These are phyloP conservation scores for Spathaspora girioi DNA, from an alignment of 805 yeast genomes.

Conservation along the genomic window DNA sequence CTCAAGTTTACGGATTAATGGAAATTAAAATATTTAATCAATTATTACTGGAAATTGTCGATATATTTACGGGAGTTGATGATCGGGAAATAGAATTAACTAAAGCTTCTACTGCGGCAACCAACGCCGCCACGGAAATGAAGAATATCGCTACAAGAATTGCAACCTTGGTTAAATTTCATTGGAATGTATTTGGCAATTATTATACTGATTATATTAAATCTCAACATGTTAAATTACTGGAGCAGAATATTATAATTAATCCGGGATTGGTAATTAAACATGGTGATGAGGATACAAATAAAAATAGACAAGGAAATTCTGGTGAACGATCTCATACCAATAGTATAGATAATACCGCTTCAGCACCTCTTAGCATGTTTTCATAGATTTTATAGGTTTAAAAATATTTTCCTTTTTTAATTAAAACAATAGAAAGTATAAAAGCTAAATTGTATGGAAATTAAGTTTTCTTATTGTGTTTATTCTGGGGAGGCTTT, in stretches of 20 bases:
- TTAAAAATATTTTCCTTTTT: background rate
- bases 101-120: background rate
- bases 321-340: background rate
- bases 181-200: constrained; percentile 78
- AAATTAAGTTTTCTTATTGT: no score
- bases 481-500: no score
- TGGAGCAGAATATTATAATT: constrained; percentile 1
- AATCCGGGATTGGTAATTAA: background rate
- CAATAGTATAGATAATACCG: constrained; percentile 6
- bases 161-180: constrained; percentile 67
- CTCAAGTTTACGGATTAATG: constrained; percentile 71
- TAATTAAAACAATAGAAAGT: no score
- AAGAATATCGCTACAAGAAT: constrained; percentile 56
- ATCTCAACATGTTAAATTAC: constrained; percentile 4
- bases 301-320: background rate
- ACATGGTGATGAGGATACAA: background rate
- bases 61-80: constrained; percentile 5
- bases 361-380: constrained; percentile 9
- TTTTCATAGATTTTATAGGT: constrained; percentile 5
- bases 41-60: constrained; percentile 22
- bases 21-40: constrained; percentile 62
- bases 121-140: constrained; percentile 37
- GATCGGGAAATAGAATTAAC: constrained; percentile 6
- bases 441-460: no score
- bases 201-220: constrained; percentile 49